Conservation (phyloP, 225 moss, liverwort and hornwort species). For the Bryoerythrophyllum caledonicum region DNA sequence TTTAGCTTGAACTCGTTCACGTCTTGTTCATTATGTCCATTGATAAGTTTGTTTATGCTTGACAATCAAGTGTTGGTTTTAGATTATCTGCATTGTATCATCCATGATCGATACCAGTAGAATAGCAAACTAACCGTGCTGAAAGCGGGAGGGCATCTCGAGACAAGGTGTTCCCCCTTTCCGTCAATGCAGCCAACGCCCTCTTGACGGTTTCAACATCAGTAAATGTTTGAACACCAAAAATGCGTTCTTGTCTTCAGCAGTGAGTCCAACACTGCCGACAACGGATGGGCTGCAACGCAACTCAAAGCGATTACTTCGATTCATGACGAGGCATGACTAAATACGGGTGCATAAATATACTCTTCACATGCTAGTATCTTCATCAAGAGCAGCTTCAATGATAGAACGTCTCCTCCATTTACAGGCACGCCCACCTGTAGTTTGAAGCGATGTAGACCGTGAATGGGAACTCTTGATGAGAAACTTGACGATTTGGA, state of each 20-base stretch:
- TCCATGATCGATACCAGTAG: too few relatives aligned
- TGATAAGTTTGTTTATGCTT: background rate
- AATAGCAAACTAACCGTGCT: slow-evolving; percentile 35
- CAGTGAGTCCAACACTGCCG: slow-evolving; percentile 25
- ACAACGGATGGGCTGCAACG: slow-evolving; percentile 38
- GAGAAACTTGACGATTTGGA: slow-evolving; percentile 36
- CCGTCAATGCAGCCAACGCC: slow-evolving; percentile 41
- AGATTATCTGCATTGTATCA: background rate
- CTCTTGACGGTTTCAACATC: slow-evolving; percentile 35
- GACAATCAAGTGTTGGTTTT: background rate
- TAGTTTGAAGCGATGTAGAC: too few relatives aligned
- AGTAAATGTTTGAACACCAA: slow-evolving; percentile 34
- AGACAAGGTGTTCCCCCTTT: slow-evolving; percentile 30
- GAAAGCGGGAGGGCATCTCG: slow-evolving; percentile 42
- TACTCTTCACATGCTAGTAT: background rate
- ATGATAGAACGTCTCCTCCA: background rate
- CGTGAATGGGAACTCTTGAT: too few relatives aligned
- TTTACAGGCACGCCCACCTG: slow-evolving; percentile 29
- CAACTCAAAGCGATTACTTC: too few relatives aligned
- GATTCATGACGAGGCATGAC: background rate
- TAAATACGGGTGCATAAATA: background rate
- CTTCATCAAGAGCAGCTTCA: slow-evolving; percentile 3
- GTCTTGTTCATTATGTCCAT: slow-evolving; percentile 2
- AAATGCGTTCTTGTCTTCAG: slow-evolving; percentile 29
- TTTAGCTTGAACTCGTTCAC: background rate